A percentile compares a stretch with the other conserved stretches of the same genome.
Conservation (phyloP, 352 stramenopile species). For the Phytopythium vexans region DNA sequence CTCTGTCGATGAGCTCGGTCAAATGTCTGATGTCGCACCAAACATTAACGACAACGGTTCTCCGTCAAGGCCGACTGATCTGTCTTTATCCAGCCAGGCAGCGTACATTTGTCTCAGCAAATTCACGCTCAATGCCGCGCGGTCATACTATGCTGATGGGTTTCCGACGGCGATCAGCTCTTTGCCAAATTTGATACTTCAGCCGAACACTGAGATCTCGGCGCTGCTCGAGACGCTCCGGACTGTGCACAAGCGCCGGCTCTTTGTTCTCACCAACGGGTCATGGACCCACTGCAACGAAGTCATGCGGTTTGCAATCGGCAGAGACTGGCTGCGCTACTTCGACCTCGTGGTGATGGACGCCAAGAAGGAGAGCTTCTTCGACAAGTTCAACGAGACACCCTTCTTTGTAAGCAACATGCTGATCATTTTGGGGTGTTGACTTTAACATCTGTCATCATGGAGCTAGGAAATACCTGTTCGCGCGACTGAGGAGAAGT, state of each 20-base stretch:
- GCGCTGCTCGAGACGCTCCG: conserved; percentile 30
- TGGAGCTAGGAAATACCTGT: no score
- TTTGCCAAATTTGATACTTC: conserved; percentile 36
- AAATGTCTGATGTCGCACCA: conserved; percentile 35
- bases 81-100: conserved; percentile 35
- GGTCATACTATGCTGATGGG: conserved; percentile 40
- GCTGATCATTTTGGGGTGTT: neutral
- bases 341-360: conserved; percentile 53
- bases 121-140: conserved; percentile 33
- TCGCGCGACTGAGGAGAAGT: conserved; percentile 15
- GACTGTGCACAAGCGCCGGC: conserved; percentile 22
- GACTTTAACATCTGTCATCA: neutral
- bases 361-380: conserved; percentile 52
- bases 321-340: conserved; percentile 39
- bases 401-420: conserved; percentile 30
- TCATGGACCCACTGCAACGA: conserved; percentile 55
- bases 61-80: conserved; percentile 37
- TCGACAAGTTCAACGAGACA: conserved; percentile 45
- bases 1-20: conserved; percentile 33
- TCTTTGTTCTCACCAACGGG: conserved; percentile 53
- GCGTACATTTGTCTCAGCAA: conserved; percentile 42
- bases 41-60: conserved; percentile 25
- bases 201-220: conserved; percentile 40
- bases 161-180: conserved; percentile 49
- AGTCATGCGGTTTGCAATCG: conserved; percentile 46